phyloP scores from a whole-genome alignment of 345 rosid species.

The Rhizophora apiculata region DNA sequence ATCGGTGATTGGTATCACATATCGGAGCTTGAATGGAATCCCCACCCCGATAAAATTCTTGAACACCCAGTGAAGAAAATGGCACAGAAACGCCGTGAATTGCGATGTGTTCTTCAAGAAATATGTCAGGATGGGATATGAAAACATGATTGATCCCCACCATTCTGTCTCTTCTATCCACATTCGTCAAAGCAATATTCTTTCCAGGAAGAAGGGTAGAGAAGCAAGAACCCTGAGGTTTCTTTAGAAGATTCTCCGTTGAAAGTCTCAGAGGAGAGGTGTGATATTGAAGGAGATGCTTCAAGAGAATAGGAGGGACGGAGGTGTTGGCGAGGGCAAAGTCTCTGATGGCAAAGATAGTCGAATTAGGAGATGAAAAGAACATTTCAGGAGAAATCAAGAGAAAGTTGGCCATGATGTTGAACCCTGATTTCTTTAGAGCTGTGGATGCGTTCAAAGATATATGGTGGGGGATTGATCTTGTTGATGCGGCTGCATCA shows the following conservation, averaged over 20 bases:
- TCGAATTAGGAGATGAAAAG: conserved; percentile 50
- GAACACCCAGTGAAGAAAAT: conserved; percentile 36
- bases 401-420: conserved; percentile 57
- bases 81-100: conserved; percentile 73
- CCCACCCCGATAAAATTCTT: conserved; percentile 23
- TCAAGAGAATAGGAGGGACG: conserved; percentile 49
- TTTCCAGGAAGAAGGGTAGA: conserved; percentile 51
- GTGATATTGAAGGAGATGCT: conserved; percentile 69
- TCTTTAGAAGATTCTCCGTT: conserved; percentile 44
- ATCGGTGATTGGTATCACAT: conserved; percentile 29
- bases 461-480: conserved; percentile 29
- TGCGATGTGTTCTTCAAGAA: conserved; percentile 54
- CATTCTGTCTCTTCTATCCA: conserved; percentile 28
- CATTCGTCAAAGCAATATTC: conserved; percentile 47
- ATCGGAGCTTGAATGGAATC: conserved; percentile 32
- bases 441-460: conserved; percentile 50
- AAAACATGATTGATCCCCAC: conserved; percentile 53
- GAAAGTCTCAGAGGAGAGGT: conserved; percentile 50
- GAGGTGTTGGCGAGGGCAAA: conserved; percentile 47
- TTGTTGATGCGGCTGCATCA: conserved; percentile 1
- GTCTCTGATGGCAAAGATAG: conserved; percentile 75
- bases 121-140: conserved; percentile 62
- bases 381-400: conserved; percentile 56
- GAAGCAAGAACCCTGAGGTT: conserved; percentile 48
- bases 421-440: conserved; percentile 57